These are phyloP conservation scores for Bruguiera hainesii DNA, from an alignment of 441 rosid species.

Conservation along the genomic window DNA sequence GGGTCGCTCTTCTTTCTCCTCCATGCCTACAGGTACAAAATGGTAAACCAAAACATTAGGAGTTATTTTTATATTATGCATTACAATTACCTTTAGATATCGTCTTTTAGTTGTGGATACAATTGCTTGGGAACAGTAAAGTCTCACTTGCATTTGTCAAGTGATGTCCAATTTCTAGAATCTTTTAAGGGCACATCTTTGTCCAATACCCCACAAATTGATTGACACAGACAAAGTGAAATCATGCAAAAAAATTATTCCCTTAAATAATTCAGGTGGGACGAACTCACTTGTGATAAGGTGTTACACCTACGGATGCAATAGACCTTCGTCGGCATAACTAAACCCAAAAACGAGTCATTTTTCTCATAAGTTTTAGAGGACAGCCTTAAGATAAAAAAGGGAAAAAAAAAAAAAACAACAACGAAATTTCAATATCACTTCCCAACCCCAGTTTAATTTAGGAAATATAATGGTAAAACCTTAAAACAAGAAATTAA, in stretches of 20 bases:
- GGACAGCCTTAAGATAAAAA: constrained; percentile 20
- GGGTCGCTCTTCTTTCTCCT: too few relatives aligned
- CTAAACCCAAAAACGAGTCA: not conserved
- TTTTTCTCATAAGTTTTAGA: too few relatives aligned
- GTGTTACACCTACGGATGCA: not conserved
- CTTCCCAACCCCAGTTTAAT: too few relatives aligned
- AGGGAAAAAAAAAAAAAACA: constrained; percentile 43
- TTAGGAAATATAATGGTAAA: too few relatives aligned
- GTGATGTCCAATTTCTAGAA: constrained; percentile 27
- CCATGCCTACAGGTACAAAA: not conserved
- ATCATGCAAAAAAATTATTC: constrained; percentile 41
- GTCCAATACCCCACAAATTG: constrained; percentile 36
- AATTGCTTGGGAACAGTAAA: constrained; percentile 17
- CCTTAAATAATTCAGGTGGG: constrained; percentile 37
- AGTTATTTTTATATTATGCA: constrained; percentile 5
- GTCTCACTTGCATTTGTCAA: constrained; percentile 17
- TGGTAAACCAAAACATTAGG: not conserved
- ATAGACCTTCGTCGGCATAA: not conserved
- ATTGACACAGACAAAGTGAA: constrained; percentile 41
- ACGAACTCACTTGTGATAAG: constrained; percentile 20
- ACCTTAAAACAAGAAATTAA: too few relatives aligned
- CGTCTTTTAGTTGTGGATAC: constrained; percentile 20
- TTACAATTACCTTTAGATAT: not conserved
- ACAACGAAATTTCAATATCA: constrained; percentile 11
- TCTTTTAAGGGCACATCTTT: constrained; percentile 26